Evolutionary conservation across 2,329 filamentous ascomycete genomes (phyloP), one percentile per base, ranked within the genome.

Genomic region (Bipolaris sorokiniana): DNA sequence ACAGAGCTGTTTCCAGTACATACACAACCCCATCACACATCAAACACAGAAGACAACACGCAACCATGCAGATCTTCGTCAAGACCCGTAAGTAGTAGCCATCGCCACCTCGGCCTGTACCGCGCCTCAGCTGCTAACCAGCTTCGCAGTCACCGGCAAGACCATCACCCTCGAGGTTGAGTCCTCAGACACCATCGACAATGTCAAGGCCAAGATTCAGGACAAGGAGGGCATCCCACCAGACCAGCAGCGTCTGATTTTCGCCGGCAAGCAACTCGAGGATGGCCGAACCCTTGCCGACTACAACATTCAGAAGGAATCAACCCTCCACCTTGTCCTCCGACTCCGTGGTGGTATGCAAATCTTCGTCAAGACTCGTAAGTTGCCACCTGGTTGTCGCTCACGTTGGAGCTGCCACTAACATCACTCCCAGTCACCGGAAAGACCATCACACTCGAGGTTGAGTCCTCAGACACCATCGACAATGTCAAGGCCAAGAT

Each of bases 171-270:
- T 88, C 37, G 86, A 88, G 81, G 86, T 88, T 16, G 86, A 88
- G 78, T 86, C 83, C 22, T 91, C 87, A 1, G 92, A 96, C 72
- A 96, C 92, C 49, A 96, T 96, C 81, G 92, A 96, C 84, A 97
- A 97, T 65, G 93, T 97, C 47, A 97, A 97, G 88, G 87, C 85
- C 61, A 97, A 97, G 86, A 97, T 97, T 44, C 93, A 97, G 79
- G 93, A 97, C 76, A 97, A 97, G 87, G 93, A 97, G 79, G 93
- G 93, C 45, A 97, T 97, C 56, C 94, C 94, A 42, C 94, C 94
- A 6, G 94, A 97, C 77, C 94, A 98, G 80, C 94, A 98, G 83
- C 94, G 94, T 70, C 79, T 98, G 71, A 97, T 97, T 78, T 98
- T 97, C 70, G 94, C 94, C 42, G 94, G 93, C 64, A 97, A 97